Base-by-base conservation (phyloP, 257 asterid genomes). In the Ilex aquifolium region DNA sequence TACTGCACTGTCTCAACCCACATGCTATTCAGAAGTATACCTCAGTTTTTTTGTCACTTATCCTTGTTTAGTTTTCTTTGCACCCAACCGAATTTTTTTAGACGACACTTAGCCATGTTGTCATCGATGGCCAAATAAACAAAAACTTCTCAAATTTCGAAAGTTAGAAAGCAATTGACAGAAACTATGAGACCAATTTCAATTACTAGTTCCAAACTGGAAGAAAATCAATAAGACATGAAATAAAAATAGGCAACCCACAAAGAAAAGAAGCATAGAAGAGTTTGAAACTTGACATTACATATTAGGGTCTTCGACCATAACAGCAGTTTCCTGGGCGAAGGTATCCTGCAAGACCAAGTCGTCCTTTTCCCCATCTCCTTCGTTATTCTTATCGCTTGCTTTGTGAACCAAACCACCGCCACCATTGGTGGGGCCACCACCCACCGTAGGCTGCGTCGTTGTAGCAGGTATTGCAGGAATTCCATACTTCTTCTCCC, bases 281-380 rank as follows among this genome's bases (percentile, higher is more conserved):
- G 44, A 60, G 13, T 65, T 21, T 30, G 13, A 50, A 15, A 49
- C 10, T 42, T 29, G 70, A 62, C 36, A 69, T 62, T 83, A 88
- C 98, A 92, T 92, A 73, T 85, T 92, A 39, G 99, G 99, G 72
- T 92, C 99, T 80, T 92, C 99, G 17, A 73, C 96, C 95, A 92
- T 77, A 51, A 92, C 97, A 15, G 99, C 99, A 66, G 99, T 92
- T 81, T 89, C 99, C 78, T 85, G 97, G 68, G 99, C 99, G 79
- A 92, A 92, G 10, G 99, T 92, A 73, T 92, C 99, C 78, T 92
- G 99, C 85, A 92, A 77, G 61, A 89, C 97, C 82, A 92, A 65
- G 56, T 92, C 99, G 57, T 92, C 98, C 77, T 92, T 89, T 75
- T 92, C 99, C 12, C 72, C 91, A 48, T 85, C 99, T 13, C 80